A percentile compares a stretch with the other conserved stretches of the same genome.
phyloP scores from a whole-genome alignment of 2,329 filamentous ascomycete genomes.

The Chrysosporium queenslandicum region DNA sequence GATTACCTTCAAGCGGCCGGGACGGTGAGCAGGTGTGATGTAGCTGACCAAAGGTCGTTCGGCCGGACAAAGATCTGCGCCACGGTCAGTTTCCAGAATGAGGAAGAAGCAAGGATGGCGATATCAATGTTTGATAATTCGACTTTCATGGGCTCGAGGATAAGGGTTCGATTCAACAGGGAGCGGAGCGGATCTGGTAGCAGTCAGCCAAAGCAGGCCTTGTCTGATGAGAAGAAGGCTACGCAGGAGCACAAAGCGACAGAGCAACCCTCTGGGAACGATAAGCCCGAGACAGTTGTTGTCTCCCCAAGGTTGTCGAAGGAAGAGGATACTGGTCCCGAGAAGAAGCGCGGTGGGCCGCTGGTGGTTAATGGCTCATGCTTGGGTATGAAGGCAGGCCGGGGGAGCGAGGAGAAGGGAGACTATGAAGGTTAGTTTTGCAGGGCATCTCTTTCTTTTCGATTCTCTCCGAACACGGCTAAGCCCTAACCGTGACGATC shows the following conservation, averaged over 20 bases:
- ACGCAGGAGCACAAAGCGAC: neutral
- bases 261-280: neutral
- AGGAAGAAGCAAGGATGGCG: conserved; percentile 31
- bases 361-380: conserved; percentile 30
- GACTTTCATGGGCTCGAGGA: conserved; percentile 26
- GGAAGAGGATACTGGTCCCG: conserved; percentile 11
- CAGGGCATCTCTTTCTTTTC: neutral
- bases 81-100: conserved; percentile 26
- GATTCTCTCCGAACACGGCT: neutral
- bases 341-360: conserved; percentile 22
- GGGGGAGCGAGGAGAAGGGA: conserved; percentile 5
- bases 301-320: neutral
- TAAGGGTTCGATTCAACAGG: conserved; percentile 28
- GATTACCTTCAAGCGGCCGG: conserved; percentile 25
- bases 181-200: conserved; percentile 16
- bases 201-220: conserved; percentile 2
- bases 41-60: conserved; percentile 21
- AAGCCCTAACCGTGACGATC: neutral
- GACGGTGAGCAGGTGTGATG: conserved; percentile 27
- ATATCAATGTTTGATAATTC: conserved; percentile 28
- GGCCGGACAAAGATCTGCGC: conserved; percentile 21
- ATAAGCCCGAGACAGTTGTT: neutral
- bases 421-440: conserved; percentile 11
- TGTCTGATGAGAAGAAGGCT: neutral
- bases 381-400: conserved; percentile 17